These are phyloP conservation scores for Coemansia sp. DNA, from an alignment of 192 early-diverging fungal species.

Conservation along the genomic window DNA sequence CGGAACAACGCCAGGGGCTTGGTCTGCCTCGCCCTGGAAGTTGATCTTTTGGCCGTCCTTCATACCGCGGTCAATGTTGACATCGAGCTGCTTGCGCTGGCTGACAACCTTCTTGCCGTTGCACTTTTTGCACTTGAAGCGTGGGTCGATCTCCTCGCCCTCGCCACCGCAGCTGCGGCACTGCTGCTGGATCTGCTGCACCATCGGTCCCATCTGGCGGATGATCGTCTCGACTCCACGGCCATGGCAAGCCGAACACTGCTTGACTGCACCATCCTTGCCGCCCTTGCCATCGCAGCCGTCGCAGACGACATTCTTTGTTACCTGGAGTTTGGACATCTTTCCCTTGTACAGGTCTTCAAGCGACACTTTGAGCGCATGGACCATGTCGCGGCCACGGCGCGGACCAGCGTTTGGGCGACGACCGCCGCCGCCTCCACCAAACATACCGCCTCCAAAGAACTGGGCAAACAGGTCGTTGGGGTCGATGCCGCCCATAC, in stretches of 20 bases:
- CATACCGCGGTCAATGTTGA: constrained; percentile 99
- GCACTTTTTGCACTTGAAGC: constrained; percentile 90
- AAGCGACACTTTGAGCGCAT: constrained; percentile 81
- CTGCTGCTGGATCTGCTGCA: constrained; percentile 99
- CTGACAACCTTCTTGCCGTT: constrained; percentile 82
- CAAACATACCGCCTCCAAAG: constrained; percentile 88
- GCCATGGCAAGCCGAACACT: constrained; percentile 84
- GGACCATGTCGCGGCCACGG: constrained; percentile 90
- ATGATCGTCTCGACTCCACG: constrained; percentile 88
- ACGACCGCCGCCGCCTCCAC: constrained; percentile 74
- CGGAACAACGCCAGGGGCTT: constrained; percentile 90
- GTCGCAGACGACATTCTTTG: constrained; percentile 89
- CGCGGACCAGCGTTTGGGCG: constrained; percentile 77
- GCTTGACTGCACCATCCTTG: constrained; percentile 88
- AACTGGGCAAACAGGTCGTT: constrained; percentile 97
- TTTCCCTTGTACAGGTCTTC: constrained; percentile 95
- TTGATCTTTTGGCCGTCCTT: constrained; percentile 93
- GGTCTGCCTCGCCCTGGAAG: constrained; percentile 96
- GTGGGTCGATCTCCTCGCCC: constrained; percentile 89
- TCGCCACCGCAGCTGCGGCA: constrained; percentile 89
- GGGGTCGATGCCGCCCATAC: constrained; percentile 77
- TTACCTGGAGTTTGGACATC: constrained; percentile 92
- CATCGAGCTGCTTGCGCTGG: constrained; percentile 97
- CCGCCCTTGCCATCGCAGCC: constrained; percentile 96
- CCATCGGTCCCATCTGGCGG: constrained; percentile 98